Base-by-base conservation (phyloP, 73 alveolate genomes). In the Paramecium tetraurelia region DNA sequence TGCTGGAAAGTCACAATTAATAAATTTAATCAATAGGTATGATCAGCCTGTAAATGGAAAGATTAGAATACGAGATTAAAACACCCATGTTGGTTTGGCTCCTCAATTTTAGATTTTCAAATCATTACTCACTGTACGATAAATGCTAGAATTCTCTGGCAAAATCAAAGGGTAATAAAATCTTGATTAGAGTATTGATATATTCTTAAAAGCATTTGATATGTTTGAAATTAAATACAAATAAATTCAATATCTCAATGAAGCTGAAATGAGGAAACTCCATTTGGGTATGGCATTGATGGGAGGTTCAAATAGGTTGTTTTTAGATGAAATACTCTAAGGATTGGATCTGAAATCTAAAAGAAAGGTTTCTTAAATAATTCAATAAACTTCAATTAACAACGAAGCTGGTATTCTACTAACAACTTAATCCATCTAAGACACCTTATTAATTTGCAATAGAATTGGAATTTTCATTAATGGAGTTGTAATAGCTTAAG, bases 191-290 rank as follows among this genome's bases (percentile, higher is more conserved):
- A n/a, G 69, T 18, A 53, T 53, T 18, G 69, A 53, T 4, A 6
- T 53, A n/a, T 53, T 53, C 8, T 53, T 53, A 53, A 53, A 18
- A 18, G 98, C 69, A n/a, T 53, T 53, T 53, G 69, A 53, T 18
- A 53, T 53, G 11, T 53, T 53, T 53, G 69, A 53, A 2, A 53
- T 16, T 53, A 16, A 18, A 53, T 53, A 3, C 18, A 53, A 53
- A 53, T 18, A 53, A 53, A 53, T 53, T n/a, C 33, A 18, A 53
- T 20, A 53, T 53, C 21, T 53, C 35, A 53, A 53, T 53, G 69
- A 53, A 18, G 7, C 0, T 16, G 69, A 53, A 53, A 16, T 1
- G 0, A 53, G n/a, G 31, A 53, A 53, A 22, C 69, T 53, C 0
- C 21, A 53, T 16, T 18, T 53, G 21, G 69, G 69, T 1, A n/a